Evolutionary conservation across 2,329 filamentous ascomycete genomes (phyloP).

Genomic region (Nothopassalora personata): DNA sequence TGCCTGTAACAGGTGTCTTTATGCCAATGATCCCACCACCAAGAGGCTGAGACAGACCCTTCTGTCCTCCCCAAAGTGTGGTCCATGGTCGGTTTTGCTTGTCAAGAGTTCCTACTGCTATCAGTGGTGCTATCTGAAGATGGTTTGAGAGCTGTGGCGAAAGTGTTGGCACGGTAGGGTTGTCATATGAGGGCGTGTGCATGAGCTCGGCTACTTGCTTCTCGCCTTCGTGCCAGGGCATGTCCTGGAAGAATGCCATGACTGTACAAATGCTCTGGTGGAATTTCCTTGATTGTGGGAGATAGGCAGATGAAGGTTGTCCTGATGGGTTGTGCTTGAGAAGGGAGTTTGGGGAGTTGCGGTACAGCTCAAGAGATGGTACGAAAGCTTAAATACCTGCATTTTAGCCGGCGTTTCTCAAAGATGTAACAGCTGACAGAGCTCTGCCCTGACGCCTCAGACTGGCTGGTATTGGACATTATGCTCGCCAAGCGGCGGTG

Average conservation of each 20-base stretch:
- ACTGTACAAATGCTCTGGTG: neutral
- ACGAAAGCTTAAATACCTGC: neutral
- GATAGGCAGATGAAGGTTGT: neutral
- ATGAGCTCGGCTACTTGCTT: constrained; percentile 59
- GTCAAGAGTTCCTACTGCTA: constrained; percentile 71
- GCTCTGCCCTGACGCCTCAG: neutral
- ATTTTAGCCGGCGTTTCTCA: neutral
- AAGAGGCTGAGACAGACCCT: constrained; percentile 61
- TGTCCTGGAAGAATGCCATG: constrained; percentile 14
- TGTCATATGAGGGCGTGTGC: constrained; percentile 52
- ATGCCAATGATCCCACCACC: constrained; percentile 61
- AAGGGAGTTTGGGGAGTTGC: neutral
- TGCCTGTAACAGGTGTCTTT: constrained; percentile 54
- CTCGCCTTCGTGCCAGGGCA: constrained; percentile 35
- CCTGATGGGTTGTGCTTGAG: neutral
- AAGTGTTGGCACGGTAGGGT: constrained; percentile 63
- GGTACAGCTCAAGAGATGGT: neutral
- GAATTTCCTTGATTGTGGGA: neutral
- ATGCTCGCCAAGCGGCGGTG: neutral
- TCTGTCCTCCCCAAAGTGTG: constrained; percentile 68
- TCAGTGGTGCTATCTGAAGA: constrained; percentile 58
- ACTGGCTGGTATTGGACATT: neutral
- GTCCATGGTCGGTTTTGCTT: constrained; percentile 64
- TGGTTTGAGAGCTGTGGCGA: constrained; percentile 57
- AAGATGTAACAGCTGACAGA: neutral